phyloP scores from a whole-genome alignment of 108 stramenopile genomes.

The Skeletonema potamos region DNA sequence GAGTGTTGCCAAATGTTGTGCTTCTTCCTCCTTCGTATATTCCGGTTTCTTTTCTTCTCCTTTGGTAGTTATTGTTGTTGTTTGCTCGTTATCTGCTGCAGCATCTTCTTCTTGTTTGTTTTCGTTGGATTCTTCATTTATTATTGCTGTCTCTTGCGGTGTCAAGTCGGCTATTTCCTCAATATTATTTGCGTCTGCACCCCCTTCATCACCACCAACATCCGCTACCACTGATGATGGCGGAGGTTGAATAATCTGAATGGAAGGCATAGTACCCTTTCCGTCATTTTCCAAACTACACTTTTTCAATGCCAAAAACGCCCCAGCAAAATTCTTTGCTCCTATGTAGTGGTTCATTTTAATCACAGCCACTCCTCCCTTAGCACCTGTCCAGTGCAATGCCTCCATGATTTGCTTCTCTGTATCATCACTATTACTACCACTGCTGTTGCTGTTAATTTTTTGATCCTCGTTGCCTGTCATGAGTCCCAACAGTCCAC shows the following conservation, averaged over 20 bases:
- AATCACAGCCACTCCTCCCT: slow-evolving; percentile 33
- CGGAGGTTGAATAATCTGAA: not conserved
- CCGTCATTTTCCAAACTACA: slow-evolving; percentile 4
- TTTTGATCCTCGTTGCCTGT: not conserved
- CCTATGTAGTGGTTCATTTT: slow-evolving; percentile 29
- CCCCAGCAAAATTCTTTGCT: slow-evolving; percentile 38
- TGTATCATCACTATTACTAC: not conserved
- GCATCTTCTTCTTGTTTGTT: slow-evolving; percentile 1
- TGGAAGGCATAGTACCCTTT: not conserved
- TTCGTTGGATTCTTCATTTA: not conserved
- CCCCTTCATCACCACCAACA: not conserved
- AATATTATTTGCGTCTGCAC: not conserved
- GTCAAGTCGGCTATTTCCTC: not conserved
- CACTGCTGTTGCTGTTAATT: not conserved
- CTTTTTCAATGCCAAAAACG: slow-evolving; percentile 10
- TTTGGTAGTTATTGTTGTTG: not conserved
- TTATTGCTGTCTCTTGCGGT: not conserved
- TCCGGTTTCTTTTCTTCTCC: not conserved
- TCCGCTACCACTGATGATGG: not conserved
- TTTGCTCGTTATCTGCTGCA: not conserved
- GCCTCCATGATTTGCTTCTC: not conserved
- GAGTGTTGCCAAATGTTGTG: slow-evolving; percentile 27
- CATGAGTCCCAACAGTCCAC: slow-evolving; percentile 13
- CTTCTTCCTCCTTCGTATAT: slow-evolving; percentile 14
- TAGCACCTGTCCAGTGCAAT: slow-evolving; percentile 22